Percentiles rank a stretch among this genome's conserved stretches.
phyloP scores from a whole-genome alignment of 148 eudicot species.

The Chenopodium berlandieri region DNA sequence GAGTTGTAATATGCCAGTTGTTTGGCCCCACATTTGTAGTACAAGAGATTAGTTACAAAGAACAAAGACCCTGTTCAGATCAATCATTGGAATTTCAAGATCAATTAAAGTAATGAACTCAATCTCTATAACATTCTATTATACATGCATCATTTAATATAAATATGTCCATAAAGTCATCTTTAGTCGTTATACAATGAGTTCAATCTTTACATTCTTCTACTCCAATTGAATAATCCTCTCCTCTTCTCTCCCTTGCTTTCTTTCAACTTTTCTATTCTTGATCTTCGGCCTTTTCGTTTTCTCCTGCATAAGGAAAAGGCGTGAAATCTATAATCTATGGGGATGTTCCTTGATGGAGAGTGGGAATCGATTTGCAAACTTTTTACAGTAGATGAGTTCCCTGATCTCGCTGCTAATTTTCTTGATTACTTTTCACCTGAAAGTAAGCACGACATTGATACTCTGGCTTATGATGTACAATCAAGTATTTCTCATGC shows the following conservation, averaged over 20 bases:
- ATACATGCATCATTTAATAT: conserved; percentile 20
- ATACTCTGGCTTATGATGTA: neutral
- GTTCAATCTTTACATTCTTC: neutral
- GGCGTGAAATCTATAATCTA: conserved; percentile 14
- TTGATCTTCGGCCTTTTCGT: no score
- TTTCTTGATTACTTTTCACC: conserved; percentile 23
- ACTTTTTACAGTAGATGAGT: conserved; percentile 42
- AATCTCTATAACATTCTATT: conserved; percentile 25
- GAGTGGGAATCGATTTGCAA: conserved; percentile 53
- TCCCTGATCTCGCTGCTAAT: conserved; percentile 29
- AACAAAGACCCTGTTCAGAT: conserved; percentile 18
- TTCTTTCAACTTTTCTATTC: no score
- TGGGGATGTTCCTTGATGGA: conserved; percentile 41
- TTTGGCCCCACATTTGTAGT: conserved; percentile 49
- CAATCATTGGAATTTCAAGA: conserved; percentile 12
- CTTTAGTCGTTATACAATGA: conserved; percentile 8
- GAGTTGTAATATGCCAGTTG: conserved; percentile 47
- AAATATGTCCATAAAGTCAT: conserved; percentile 28
- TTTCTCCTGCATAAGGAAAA: neutral
- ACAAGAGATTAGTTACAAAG: conserved; percentile 34
- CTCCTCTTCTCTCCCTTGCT: neutral
- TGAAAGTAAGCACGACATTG: neutral
- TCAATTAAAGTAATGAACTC: conserved; percentile 30
- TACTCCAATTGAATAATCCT: conserved; percentile 18
- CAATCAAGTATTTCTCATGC: neutral